A percentile compares a stretch with the other conserved stretches of the same genome.
phyloP scores from a whole-genome alignment of 2,329 filamentous ascomycete species.

The Verticillium longisporum region DNA sequence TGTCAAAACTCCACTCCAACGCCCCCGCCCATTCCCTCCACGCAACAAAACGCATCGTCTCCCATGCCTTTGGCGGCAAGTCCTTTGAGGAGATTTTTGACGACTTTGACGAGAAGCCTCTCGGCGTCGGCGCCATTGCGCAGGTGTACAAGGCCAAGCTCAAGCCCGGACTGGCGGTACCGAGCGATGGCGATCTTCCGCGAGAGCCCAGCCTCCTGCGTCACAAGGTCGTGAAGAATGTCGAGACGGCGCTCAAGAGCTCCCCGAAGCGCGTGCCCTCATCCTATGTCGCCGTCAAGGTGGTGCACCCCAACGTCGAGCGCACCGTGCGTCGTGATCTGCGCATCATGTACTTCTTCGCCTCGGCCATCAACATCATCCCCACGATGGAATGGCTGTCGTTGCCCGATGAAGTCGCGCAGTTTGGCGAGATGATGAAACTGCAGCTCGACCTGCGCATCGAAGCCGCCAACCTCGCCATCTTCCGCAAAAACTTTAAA shows the following conservation, averaged over 20 bases:
- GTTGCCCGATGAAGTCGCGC: constrained; percentile 83
- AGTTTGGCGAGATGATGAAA: constrained; percentile 98
- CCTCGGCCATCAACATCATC: constrained; percentile 72
- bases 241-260: constrained; percentile 81
- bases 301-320: constrained; percentile 88
- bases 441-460: constrained; percentile 94
- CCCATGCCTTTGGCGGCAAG: constrained; percentile 73
- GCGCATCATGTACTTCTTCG: constrained; percentile 91
- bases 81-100: constrained; percentile 89
- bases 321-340: constrained; percentile 84
- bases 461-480: constrained; percentile 81
- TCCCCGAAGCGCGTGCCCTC: constrained; percentile 81
- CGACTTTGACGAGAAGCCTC: constrained; percentile 82
- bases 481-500: constrained; percentile 87
- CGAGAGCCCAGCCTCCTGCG: constrained; percentile 44
- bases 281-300: constrained; percentile 90
- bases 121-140: constrained; percentile 93
- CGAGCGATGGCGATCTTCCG: constrained; percentile 48
- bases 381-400: constrained; percentile 97
- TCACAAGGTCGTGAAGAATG: constrained; percentile 68
- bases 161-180: constrained; percentile 66
- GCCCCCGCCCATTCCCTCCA: constrained; percentile 85
- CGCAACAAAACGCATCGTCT: constrained; percentile 71
- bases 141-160: constrained; percentile 96
- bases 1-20: constrained; percentile 93